Evolutionary conservation across 73 alveolate species (phyloP).

Genomic region (Paraurostyla sp.): DNA sequence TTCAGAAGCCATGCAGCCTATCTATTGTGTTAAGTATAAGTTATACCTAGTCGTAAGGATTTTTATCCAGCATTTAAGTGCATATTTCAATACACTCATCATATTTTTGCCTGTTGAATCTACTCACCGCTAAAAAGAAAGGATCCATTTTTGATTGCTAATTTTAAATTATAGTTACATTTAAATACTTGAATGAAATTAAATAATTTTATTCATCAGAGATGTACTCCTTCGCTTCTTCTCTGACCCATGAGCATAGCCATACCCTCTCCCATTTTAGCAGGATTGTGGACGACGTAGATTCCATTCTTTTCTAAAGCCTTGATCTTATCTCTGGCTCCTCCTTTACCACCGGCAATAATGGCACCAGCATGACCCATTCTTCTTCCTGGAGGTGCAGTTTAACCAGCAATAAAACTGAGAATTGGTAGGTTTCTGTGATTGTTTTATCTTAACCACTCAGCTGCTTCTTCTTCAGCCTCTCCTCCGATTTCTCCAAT

Average conservation of each 20-base stretch:
- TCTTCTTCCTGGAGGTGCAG: conserved; percentile 96
- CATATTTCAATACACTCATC: conserved; percentile 96
- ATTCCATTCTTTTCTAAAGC: conserved; percentile 89
- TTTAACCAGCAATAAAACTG: conserved; percentile 94
- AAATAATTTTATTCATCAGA: not conserved
- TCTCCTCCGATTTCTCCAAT: conserved; percentile 98
- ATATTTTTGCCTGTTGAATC: conserved; percentile 89
- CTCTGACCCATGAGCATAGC: conserved; percentile 36
- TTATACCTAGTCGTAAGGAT: conserved; percentile 84
- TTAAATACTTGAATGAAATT: not conserved
- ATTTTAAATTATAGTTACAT: not conserved
- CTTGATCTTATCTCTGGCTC: conserved; percentile 90
- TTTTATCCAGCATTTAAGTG: conserved; percentile 85
- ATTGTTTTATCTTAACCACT: conserved; percentile 87
- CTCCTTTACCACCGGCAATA: conserved; percentile 89
- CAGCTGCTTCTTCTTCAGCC: conserved; percentile 97
- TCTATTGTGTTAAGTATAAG: not conserved
- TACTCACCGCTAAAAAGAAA: conserved; percentile 90
- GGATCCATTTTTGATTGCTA: conserved; percentile 84
- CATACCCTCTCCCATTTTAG: conserved; percentile 59
- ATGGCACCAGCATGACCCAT: conserved; percentile 99
- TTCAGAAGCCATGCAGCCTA: conserved; percentile 98
- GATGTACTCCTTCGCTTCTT: conserved; percentile 30
- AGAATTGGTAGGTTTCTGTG: conserved; percentile 93
- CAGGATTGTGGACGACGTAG: conserved; percentile 59